These are phyloP conservation scores for Sporothrix mexicana DNA, from an alignment of 2,329 filamentous ascomycete species.

Conservation along the genomic window DNA sequence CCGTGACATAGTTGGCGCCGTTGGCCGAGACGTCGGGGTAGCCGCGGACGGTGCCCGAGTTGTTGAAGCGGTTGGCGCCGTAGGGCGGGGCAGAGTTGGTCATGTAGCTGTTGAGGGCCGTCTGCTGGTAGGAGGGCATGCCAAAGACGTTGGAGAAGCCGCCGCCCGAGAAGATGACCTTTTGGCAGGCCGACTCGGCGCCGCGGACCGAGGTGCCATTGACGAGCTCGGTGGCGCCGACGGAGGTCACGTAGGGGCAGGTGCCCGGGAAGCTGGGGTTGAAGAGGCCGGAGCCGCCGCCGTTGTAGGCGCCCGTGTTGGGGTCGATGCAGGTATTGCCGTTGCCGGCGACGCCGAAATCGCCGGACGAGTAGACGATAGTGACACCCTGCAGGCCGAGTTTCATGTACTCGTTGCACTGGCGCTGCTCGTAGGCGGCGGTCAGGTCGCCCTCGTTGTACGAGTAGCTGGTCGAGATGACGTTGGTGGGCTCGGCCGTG, in stretches of 20 bases:
- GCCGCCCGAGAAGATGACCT: constrained; percentile 53
- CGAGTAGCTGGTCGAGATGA: constrained; percentile 61
- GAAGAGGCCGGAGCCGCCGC: constrained; percentile 50
- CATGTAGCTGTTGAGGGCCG: constrained; percentile 37
- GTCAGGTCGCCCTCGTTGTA: constrained; percentile 59
- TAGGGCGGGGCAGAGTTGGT: constrained; percentile 50
- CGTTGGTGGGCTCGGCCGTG: constrained; percentile 53
- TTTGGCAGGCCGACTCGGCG: constrained; percentile 54
- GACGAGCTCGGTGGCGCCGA: constrained; percentile 57
- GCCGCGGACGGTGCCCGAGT: constrained; percentile 49
- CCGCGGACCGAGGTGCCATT: constrained; percentile 47
- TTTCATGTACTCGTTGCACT: constrained; percentile 64
- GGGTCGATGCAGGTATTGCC: constrained; percentile 47
- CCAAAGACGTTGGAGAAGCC: constrained; percentile 56
- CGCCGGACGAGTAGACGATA: constrained; percentile 58
- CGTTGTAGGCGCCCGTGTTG: constrained; percentile 41
- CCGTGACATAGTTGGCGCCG: constrained; percentile 34
- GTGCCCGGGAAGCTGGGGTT: constrained; percentile 54
- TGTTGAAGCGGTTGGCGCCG: constrained; percentile 46
- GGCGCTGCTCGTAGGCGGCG: constrained; percentile 55
- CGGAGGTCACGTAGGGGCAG: constrained; percentile 58
- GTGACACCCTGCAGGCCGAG: constrained; percentile 59
- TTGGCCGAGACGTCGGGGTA: constrained; percentile 32
- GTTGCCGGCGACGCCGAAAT: constrained; percentile 54
- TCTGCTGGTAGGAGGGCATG: constrained; percentile 50